Conservation (phyloP, 1,139 yeast genomes). For the Scheffersomyces lignicola region DNA sequence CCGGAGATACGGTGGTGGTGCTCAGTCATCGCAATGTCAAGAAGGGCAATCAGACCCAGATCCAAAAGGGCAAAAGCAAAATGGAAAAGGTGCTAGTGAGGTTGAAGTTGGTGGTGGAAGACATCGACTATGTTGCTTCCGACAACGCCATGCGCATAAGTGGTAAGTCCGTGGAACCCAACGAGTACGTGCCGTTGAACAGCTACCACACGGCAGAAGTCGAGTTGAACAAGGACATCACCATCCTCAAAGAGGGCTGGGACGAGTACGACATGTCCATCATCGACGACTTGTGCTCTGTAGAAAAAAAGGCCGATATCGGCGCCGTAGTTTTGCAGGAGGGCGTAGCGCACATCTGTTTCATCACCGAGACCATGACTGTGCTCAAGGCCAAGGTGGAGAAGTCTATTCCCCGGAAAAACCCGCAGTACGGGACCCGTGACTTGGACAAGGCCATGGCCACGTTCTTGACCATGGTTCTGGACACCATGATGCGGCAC, state of each 20-base stretch:
- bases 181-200: constrained; percentile 79
- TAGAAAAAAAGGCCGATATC: constrained; percentile 82
- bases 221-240: constrained; percentile 67
- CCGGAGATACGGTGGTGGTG: constrained; percentile 72
- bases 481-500: constrained; percentile 63
- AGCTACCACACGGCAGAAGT: constrained; percentile 88
- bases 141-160: constrained; percentile 77
- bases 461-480: constrained; percentile 65
- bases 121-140: constrained; percentile 74
- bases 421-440: constrained; percentile 67
- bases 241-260: constrained; percentile 75
- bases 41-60: constrained; percentile 28
- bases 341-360: constrained; percentile 90
- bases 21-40: constrained; percentile 68
- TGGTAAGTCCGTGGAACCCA: constrained; percentile 74
- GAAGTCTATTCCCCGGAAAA: constrained; percentile 77
- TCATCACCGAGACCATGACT: constrained; percentile 88
- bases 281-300: constrained; percentile 67
- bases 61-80: constrained; percentile 44
- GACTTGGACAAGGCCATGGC: constrained; percentile 74
- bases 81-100: constrained; percentile 59
- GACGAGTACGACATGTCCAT: constrained; percentile 70
- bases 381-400: constrained; percentile 78
- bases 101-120: constrained; percentile 60
- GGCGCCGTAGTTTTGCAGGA: constrained; percentile 95